These are phyloP conservation scores for Tardiomyces depauwii DNA, from an alignment of 1,139 yeast species.

Conservation along the genomic window DNA sequence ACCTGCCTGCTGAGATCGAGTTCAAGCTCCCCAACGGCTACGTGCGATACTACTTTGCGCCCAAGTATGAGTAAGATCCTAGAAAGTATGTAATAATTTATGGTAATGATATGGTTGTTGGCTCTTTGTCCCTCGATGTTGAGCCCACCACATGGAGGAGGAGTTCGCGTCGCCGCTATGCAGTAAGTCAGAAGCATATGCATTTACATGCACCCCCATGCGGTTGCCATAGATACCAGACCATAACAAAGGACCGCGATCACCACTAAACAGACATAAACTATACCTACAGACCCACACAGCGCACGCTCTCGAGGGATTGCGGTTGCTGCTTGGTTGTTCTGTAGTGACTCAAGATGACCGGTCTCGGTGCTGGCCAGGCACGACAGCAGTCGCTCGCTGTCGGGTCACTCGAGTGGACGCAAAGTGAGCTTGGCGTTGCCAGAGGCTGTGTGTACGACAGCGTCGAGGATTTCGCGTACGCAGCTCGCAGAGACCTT, in stretches of 20 bases:
- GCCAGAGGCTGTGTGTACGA: conserved; percentile 22
- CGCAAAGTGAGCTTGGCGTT: conserved; percentile 29
- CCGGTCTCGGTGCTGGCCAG: no score
- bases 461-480: conserved; percentile 30
- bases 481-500: conserved; percentile 28
- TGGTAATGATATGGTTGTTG: neutral
- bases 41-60: conserved; percentile 92
- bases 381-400: neutral
- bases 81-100: conserved; percentile 6
- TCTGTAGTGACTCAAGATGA: no score
- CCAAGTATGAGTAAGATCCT: conserved; percentile 43
- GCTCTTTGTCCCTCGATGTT: no score
- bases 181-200: neutral
- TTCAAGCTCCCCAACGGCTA: conserved; percentile 89
- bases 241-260: neutral
- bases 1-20: conserved; percentile 90
- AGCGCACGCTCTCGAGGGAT: no score
- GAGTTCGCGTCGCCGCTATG: neutral
- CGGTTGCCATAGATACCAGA: neutral
- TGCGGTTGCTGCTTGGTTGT: no score
- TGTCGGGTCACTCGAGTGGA: conserved; percentile 26
- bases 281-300: no score
- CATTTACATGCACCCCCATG: neutral
- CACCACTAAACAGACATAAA: no score
- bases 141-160: no score